Evolutionary conservation across 108 stramenopile genomes (phyloP), one percentile per base, ranked within the genome.

Genomic region (Hondaea fermentalgiana): DNA sequence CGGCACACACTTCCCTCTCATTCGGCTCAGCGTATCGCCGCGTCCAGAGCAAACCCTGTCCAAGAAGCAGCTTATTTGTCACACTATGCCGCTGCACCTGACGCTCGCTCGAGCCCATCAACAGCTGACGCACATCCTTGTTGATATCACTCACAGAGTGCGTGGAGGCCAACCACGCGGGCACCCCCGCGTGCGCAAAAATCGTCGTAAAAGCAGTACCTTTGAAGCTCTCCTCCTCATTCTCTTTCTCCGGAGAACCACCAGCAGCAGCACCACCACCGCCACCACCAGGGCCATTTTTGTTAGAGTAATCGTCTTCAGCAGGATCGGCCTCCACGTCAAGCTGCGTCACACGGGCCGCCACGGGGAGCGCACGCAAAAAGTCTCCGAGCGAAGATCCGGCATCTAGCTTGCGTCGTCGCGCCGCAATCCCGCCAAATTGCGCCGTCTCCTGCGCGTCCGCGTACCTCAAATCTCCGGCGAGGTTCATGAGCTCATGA

Each of bases 401-500:
- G 19, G 4, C 17, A 12, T 0, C 51, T 16, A 83, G 76, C 6
- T 47, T 1, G 16, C 49, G n/a, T 23, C 76, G 45, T 23, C 76
- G 45, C 51, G 76, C 45, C 10, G n/a, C 51, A 2, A 45, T 17
- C 19, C 76, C 76, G 6, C 76, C 76, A 23, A 83, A 83, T 12
- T 47, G n/a, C 12, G 45, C 76, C 49, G 45, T 83, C 51, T 88
- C 87, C 58, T 59, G 4, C 2, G 87, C 14, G 60, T 88, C 43
- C 28, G 88, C 88, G 64, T 88, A 44, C 60, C 60, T 43, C 17
- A 88, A 49, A 19, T 17, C 16, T 5, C 60, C 60, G 25, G 60
- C 88, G 60, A 60, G 60, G 35, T 60, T 43, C 60, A 88, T 60
- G 60, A 88, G 60, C 88, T 88, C 88, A 47, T 88, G 88, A 47